Conservation (phyloP, 352 stramenopile species). For the Lagenidium sp. region DNA sequence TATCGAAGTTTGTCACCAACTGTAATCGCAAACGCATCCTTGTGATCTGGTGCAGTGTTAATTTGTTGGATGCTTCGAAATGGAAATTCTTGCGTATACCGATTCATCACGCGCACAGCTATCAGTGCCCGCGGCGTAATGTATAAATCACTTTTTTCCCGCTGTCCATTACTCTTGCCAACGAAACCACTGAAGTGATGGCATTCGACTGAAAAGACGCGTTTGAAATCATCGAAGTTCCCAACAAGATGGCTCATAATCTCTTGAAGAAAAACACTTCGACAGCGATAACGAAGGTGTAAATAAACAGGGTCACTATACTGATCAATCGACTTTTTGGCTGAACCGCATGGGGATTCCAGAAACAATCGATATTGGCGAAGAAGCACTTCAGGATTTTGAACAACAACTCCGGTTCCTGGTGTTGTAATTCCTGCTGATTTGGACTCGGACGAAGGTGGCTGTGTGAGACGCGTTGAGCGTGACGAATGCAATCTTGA, state of each 20-base stretch:
- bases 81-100: conserved; percentile 69
- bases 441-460: background rate
- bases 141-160: conserved; percentile 66
- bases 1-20: conserved; percentile 61
- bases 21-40: conserved; percentile 50
- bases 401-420: conserved; percentile 17
- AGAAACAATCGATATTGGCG: conserved; percentile 71
- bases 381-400: conserved; percentile 67
- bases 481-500: too few relatives aligned
- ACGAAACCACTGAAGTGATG: conserved; percentile 71
- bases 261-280: conserved; percentile 75
- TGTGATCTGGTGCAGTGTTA: conserved; percentile 25
- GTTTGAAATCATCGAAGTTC: conserved; percentile 74
- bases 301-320: conserved; percentile 61
- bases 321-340: conserved; percentile 48
- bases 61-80: conserved; percentile 53
- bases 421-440: conserved; percentile 4
- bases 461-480: too few relatives aligned
- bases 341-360: conserved; percentile 37
- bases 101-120: conserved; percentile 49
- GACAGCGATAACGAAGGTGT: conserved; percentile 62
- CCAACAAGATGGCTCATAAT: conserved; percentile 71
- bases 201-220: conserved; percentile 56
- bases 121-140: conserved; percentile 61
- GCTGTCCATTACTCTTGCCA: conserved; percentile 51